These are phyloP conservation scores for Cordyceps fumosorosea DNA, from an alignment of 2,329 filamentous ascomycete species.

Conservation along the genomic window DNA sequence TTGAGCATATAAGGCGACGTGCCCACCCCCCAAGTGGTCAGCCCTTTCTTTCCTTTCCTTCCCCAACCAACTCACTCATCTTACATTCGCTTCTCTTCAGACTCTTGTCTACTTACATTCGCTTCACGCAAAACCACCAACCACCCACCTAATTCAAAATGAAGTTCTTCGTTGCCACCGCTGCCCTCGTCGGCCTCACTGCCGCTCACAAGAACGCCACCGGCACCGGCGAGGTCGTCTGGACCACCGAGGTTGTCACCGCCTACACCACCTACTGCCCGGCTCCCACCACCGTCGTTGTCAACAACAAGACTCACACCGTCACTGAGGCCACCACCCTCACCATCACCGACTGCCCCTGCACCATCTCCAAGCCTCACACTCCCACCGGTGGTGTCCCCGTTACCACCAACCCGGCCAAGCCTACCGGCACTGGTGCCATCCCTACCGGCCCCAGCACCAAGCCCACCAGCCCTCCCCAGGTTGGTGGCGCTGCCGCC, in stretches of 20 bases:
- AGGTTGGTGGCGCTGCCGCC: slow-evolving; percentile 4
- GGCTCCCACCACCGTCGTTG: slow-evolving; percentile 54
- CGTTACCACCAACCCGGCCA: slow-evolving; percentile 32
- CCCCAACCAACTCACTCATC: slow-evolving; percentile 10
- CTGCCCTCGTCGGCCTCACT: slow-evolving; percentile 39
- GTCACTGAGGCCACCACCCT: slow-evolving; percentile 58
- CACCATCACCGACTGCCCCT: slow-evolving; percentile 67
- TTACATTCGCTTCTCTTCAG: slow-evolving; percentile 8
- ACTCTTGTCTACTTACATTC: slow-evolving; percentile 9
- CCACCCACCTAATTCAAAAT: slow-evolving; percentile 45
- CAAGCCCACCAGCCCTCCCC: slow-evolving; percentile 52
- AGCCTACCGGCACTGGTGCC: slow-evolving; percentile 61
- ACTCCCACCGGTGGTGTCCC: slow-evolving; percentile 30
- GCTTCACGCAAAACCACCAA: neutral
- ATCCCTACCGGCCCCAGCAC: slow-evolving; percentile 55
- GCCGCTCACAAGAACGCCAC: slow-evolving; percentile 38
- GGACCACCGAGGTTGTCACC: slow-evolving; percentile 59
- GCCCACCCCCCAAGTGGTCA: neutral
- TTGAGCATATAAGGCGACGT: slow-evolving; percentile 6
- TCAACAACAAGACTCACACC: slow-evolving; percentile 61
- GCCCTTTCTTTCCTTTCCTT: neutral
- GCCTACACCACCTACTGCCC: slow-evolving; percentile 69
- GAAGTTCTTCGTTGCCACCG: slow-evolving; percentile 51
- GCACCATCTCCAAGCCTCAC: slow-evolving; percentile 58
- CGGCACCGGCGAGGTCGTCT: slow-evolving; percentile 26